These are phyloP conservation scores for Psilocybe cubensis DNA, from an alignment of 768 basidiomycete species.

Conservation along the genomic window DNA sequence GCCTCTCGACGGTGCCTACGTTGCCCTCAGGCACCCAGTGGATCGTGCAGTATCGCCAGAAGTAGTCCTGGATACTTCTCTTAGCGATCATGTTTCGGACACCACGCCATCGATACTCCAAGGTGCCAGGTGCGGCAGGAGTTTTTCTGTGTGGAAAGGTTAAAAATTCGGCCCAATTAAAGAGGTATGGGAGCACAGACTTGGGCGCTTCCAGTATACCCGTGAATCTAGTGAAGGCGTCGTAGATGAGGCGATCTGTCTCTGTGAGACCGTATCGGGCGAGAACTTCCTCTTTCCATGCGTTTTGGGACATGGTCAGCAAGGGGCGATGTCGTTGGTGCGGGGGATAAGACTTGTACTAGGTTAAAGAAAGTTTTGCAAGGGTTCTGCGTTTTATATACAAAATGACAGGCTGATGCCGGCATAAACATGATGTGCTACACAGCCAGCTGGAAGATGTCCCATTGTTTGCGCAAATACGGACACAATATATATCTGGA, in stretches of 20 bases:
- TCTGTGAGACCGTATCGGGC: background rate
- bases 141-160: background rate
- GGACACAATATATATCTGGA: no score
- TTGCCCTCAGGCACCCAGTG: background rate
- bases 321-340: background rate
- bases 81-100: background rate
- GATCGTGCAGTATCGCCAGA: background rate
- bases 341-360: background rate
- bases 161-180: no score
- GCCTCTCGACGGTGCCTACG: background rate
- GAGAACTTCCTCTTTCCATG: background rate
- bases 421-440: background rate
- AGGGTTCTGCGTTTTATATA: no score
- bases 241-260: background rate
- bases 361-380: background rate
- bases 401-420: background rate
- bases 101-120: background rate
- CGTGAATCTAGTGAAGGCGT: background rate
- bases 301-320: background rate
- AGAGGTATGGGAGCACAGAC: background rate
- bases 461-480: no score
- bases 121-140: background rate
- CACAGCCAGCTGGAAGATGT: no score
- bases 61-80: background rate
- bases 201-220: background rate